A percentile compares a stretch with the other conserved stretches of the same genome.
phyloP scores from a whole-genome alignment of 2,329 filamentous ascomycete species.

The Chaetomium sp. region DNA sequence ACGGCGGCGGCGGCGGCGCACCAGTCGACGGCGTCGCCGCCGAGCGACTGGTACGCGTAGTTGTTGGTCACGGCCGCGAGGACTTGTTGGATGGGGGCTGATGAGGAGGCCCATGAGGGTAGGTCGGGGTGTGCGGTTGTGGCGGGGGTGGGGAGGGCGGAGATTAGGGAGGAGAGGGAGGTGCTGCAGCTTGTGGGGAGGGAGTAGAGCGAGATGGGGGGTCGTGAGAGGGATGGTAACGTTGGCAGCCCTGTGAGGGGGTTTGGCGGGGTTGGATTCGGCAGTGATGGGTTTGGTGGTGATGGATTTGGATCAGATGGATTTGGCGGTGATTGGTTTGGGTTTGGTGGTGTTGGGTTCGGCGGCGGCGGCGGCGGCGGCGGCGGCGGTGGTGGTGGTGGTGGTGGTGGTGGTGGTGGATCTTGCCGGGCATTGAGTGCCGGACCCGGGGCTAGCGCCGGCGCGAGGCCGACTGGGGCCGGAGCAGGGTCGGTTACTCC shows the following conservation, averaged over 20 bases:
- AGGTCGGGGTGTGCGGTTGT: neutral
- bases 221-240: neutral
- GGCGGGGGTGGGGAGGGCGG: neutral
- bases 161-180: neutral
- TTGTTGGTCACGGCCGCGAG: neutral
- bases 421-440: neutral
- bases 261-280: neutral
- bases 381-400: neutral
- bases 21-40: neutral
- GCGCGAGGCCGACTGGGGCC: neutral
- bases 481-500: neutral
- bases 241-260: neutral
- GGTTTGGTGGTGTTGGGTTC: neutral
- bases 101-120: neutral
- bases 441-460: neutral
- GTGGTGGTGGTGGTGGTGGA: neutral
- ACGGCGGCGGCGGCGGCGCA: neutral
- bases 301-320: neutral
- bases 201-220: neutral
- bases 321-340: neutral
- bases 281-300: neutral
- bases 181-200: constrained; percentile 4
- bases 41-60: neutral
- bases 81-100: neutral
- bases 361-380: neutral